Conservation (phyloP, 306 rosid species). For the Cucurbita argyrosperma region DNA sequence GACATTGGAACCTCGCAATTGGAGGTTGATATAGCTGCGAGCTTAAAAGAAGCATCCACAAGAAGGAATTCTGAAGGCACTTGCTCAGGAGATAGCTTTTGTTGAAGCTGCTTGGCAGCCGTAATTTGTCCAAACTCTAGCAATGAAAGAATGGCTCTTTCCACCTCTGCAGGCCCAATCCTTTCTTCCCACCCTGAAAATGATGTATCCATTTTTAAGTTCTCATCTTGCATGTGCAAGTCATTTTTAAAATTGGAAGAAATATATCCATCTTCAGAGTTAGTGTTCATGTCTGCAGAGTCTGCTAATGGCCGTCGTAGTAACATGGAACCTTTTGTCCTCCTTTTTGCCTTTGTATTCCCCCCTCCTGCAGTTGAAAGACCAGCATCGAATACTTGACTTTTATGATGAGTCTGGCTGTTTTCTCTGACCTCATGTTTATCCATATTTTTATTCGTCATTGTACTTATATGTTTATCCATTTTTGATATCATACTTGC, state of each 20-base stretch:
- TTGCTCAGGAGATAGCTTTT: slow-evolving; percentile 74
- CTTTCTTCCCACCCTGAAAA: slow-evolving; percentile 91
- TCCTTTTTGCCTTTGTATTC: slow-evolving; percentile 61
- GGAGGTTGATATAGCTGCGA: slow-evolving; percentile 65
- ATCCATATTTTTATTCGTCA: slow-evolving; percentile 45
- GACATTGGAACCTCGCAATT: slow-evolving; percentile 31
- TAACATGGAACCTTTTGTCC: slow-evolving; percentile 60
- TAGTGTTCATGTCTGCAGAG: slow-evolving; percentile 37
- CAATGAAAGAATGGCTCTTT: slow-evolving; percentile 85
- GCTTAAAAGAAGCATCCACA: slow-evolving; percentile 75
- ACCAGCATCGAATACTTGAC: slow-evolving; percentile 41
- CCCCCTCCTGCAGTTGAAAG: slow-evolving; percentile 45
- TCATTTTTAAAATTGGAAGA: slow-evolving; percentile 39
- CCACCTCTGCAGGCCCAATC: slow-evolving; percentile 82
- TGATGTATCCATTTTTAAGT: slow-evolving; percentile 53
- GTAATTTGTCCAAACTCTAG: slow-evolving; percentile 90
- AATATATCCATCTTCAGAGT: slow-evolving; percentile 51
- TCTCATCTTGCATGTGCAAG: slow-evolving; percentile 50
- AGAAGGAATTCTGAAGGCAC: slow-evolving; percentile 67
- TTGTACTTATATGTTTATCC: slow-evolving; percentile 66
- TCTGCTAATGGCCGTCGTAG: slow-evolving; percentile 49
- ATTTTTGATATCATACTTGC: slow-evolving; percentile 77
- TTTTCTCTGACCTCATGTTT: slow-evolving; percentile 51
- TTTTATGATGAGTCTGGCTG: slow-evolving; percentile 42
- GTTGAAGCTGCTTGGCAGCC: slow-evolving; percentile 85